Evolutionary conservation across 768 basidiomycete species (phyloP).

Genomic region (Coprinopsis cinerea): DNA sequence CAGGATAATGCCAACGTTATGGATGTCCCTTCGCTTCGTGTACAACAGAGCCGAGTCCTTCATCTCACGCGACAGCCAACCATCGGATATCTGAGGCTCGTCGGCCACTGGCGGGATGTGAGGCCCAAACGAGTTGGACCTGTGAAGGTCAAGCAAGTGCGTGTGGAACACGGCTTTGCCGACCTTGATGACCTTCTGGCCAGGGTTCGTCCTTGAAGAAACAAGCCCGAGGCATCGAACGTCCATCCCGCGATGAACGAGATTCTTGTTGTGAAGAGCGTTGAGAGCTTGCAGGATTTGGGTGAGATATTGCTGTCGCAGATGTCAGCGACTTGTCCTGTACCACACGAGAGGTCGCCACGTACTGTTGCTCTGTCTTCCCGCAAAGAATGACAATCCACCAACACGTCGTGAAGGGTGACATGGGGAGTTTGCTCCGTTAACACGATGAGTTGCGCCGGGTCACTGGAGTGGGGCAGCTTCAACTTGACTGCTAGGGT

Average conservation of each 20-base stretch:
- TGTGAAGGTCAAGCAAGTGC: conserved; percentile 71
- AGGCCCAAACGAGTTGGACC: conserved; percentile 72
- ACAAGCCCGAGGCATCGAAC: conserved; percentile 58
- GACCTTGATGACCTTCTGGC: conserved; percentile 61
- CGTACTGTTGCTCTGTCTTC: conserved; percentile 65
- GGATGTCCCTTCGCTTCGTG: conserved; percentile 75
- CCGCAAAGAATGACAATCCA: conserved; percentile 68
- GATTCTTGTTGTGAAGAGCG: conserved; percentile 53
- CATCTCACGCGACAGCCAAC: conserved; percentile 63
- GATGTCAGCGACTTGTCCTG: not conserved
- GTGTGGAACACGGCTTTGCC: conserved; percentile 68
- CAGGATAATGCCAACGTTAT: conserved; percentile 72
- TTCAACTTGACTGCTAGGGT: conserved; percentile 63
- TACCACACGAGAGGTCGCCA: conserved; percentile 15
- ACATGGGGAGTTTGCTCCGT: conserved; percentile 66
- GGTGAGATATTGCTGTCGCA: conserved; percentile 63
- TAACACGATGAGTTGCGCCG: conserved; percentile 57
- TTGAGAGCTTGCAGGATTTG: conserved; percentile 71
- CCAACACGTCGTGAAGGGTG: conserved; percentile 67
- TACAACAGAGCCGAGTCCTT: conserved; percentile 71
- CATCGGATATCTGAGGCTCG: conserved; percentile 43
- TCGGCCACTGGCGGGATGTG: conserved; percentile 23
- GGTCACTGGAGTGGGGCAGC: conserved; percentile 40
- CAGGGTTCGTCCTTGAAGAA: conserved; percentile 38
- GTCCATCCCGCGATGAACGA: conserved; percentile 69